Evolutionary conservation across 2,329 filamentous ascomycete genomes (phyloP), one percentile per base, ranked within the genome.

Genomic region (Metarhizium anisopliae): DNA sequence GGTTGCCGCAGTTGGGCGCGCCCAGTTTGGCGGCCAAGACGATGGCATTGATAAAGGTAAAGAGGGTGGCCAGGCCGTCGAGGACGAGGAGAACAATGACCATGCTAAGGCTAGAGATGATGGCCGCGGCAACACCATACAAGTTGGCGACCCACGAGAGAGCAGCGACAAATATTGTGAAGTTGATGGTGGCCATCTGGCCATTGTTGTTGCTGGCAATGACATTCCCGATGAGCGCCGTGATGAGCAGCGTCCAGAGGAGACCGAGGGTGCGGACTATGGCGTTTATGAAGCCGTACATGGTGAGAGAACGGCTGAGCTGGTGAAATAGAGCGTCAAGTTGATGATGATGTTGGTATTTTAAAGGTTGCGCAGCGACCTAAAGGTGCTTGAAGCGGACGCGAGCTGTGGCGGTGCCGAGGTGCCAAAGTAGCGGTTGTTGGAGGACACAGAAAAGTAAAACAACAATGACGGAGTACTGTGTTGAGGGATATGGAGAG

Each of bases 1-100:
- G 67, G 64, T 84, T 81, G 62, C 75, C 74, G 73, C 89, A 93
- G 77, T 87, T 84, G 67, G 84, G 82, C 6, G 79, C 82, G n/a
- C 74, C 71, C 8, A 92, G 78, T 69, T 85, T 84, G 29, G 86
- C 85, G 4, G 89, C 81, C 47, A 89, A 77, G 10, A 89, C 87
- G 58, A 92, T 77, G 59, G 80, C 87, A 55, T 75, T 80, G 68
- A 89, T 84, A 65, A 91, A 83, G 61, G 82, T 85, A 75, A 92
- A 87, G 55, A 91, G 68, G 2, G 80, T 75, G 54, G 83, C 81
- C 36, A 83, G 63, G 13, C 65, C 73, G 69, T 90, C 86, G 51
- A 86, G 69, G 14, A 70, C 74, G 38, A 85, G 67, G 56, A 81
- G 70, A 52, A 81, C 68, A 16, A 84, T 65, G 32, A 80, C 78